These are phyloP conservation scores for Cardiosporidium cionae DNA, from an alignment of 169 alveolate species.

Conservation along the genomic window DNA sequence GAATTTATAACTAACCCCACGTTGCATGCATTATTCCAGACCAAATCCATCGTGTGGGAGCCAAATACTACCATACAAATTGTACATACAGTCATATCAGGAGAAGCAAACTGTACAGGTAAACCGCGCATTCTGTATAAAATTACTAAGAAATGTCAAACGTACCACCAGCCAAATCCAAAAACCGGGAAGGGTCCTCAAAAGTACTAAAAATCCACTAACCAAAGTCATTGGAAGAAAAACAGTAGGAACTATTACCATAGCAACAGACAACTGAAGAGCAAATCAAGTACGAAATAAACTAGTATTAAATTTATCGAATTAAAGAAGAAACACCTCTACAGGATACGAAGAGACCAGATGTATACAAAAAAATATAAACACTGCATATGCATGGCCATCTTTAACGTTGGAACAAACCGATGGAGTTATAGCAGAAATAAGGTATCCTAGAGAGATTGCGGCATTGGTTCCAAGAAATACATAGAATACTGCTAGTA, in stretches of 20 bases:
- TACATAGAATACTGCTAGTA: slow-evolving; percentile 16
- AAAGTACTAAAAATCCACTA: slow-evolving; percentile 28
- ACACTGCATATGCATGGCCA: too few species aligned
- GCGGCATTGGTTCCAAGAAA: slow-evolving; percentile 26
- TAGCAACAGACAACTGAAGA: slow-evolving; percentile 22
- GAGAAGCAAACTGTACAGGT: too few species aligned
- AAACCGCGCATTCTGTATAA: too few species aligned
- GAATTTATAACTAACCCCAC: too few species aligned
- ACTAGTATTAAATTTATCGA: too few species aligned
- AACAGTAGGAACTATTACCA: slow-evolving; percentile 17
- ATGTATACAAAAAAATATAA: too few species aligned
- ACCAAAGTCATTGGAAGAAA: slow-evolving; percentile 29
- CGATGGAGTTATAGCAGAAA: slow-evolving; percentile 26
- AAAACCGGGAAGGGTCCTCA: slow-evolving; percentile 20
- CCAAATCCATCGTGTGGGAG: slow-evolving; percentile 38
- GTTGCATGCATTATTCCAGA: slow-evolving; percentile 37
- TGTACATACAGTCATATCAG: background rate
- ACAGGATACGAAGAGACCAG: too few species aligned
- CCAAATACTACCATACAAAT: slow-evolving; percentile 26
- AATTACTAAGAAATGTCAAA: background rate
- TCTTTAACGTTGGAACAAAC: too few species aligned
- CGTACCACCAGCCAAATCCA: slow-evolving; percentile 41
- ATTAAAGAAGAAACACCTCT: too few species aligned
- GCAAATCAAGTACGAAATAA: too few species aligned
- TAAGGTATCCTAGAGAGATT: slow-evolving; percentile 27